Evolutionary conservation across 2,329 filamentous ascomycete species (phyloP), one percentile per base, ranked within the genome.

Genomic region (Sarocladiaceae sp.): DNA sequence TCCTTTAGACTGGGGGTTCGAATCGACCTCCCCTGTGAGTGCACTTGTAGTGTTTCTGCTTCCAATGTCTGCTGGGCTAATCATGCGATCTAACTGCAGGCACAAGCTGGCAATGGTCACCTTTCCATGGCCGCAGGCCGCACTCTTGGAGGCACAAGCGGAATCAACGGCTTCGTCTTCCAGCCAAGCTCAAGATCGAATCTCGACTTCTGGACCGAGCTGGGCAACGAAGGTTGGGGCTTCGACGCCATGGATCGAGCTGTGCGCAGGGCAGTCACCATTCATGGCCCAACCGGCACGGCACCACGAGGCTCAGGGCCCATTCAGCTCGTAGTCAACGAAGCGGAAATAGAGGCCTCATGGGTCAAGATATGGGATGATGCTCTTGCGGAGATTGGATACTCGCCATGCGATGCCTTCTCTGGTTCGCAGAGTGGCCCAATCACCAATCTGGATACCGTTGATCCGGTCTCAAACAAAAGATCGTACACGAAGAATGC

Each of bases 141-240:
- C 8, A 28, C 57, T 4, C 56, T 63, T 1, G 63, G 63, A 5
- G 63, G 63, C n/a, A 63, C 59, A 2, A 64, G 63, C 40, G 62
- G 59, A 3, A 52, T 67, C 48, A 66, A 67, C 42, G 57, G 57
- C 36, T 56, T 58, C 13, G 53, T 57, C 35, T 64, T 64, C 28
- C 56, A 55, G 3, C 47, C 57, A 6, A 57, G 52, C 6, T 49
- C 52, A 7, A 46, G 52, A 39, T 52, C 54, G 17, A 58, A 55
- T 25, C 53, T 65, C 20, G 62, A 65, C 36, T 58, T 58, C 1
- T 66, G 61, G 64, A 31, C 42, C 15, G 13, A 28, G 23, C 23
- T 47, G 11, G 42, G 42, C 22, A 31, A 47, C 22, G 23, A 47
- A 18, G 26, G 23, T 25, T 47, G 42, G 42, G 23, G 23, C 17